Evolutionary conservation across 768 basidiomycete genomes (phyloP), one percentile per base, ranked within the genome.

Genomic region (Suillus subalutaceus): DNA sequence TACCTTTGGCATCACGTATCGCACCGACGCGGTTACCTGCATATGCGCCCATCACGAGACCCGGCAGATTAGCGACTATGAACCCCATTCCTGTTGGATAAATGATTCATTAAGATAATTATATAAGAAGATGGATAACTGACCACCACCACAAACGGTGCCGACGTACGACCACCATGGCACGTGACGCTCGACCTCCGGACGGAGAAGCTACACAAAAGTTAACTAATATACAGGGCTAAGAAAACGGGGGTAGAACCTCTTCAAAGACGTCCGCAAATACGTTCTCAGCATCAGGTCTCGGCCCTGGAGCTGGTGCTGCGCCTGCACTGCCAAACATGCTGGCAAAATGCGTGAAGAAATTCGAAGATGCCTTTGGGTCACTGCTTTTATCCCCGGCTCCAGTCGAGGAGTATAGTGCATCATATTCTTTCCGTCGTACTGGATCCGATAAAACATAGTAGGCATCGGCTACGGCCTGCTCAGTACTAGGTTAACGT

Each of bases 181-280:
- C 1, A 82, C 83, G 69, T 83, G 84, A 2, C 87, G 83, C 68
- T 92, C 85, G 20, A 95, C 91, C 75, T 95, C 93, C 9, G 93
- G 93, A 3, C 92, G 87, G 53, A 95, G 80, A 35, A 95, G 80
- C 92, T 91, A 65, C 53, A 50, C 44, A 59, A n/a, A 46, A 23
- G 37, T 35, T 38, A 52, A 38, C 37, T 43, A 43, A n/a, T 18
- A 43, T 32, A 40, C 52, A 40, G 46, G 35, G 26, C n/a, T 18
- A 30, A 64, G 61, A 37, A 18, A 30, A 26, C 50, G 23, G 20
- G 40, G 59, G 40, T n/a, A 55, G 56, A 67, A 93, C 94, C 81
- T 97, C 95, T 68, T 96, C 95, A 69, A 97, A 97, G 6, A 92
- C 94, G 73, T 96, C 90, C 3, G 90, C 89, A 74, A 97, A 97